Base-by-base conservation (phyloP, 2,329 filamentous ascomycete genomes). In the Aspergillus neoniger region DNA sequence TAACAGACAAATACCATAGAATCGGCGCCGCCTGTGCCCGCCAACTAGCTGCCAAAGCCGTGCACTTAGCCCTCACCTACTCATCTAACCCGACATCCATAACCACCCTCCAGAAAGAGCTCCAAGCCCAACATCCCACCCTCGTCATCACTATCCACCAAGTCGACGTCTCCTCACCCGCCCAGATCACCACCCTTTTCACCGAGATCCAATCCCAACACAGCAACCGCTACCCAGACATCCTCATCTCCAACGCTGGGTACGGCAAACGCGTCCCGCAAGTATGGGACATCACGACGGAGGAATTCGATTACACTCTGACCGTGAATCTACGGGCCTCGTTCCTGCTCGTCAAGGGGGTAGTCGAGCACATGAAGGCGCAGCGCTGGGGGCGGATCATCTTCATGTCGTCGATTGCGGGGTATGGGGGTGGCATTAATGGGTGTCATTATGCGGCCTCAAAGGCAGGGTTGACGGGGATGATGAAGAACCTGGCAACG, bases 181-280 rank as follows among this genome's bases (percentile, higher is more conserved):
- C 81, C 6, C 82, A 85, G 50, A 83, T 88, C 32, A 73, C 81
- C 44, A 69, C 72, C 4, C 79, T 89, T 65, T 87, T 86, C 59
- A 66, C 77, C 14, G 81, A 86, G 58, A 83, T 89, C 47, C 74
- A 80, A 36, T 4, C 32, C 51, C 68, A 74, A 0, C 69, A 82
- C 54, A 86, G 89, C 69, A 78, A 77, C 10, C 79, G 83, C 58
- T 78, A 79, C 2, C 85, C 86, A 0, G 85, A 89, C 67, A 88
- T 91, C 21, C 76, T 90, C 2, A 73, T 91, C 25, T 85, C 83
- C 9, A 91, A 91, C 67, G 88, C 88, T 1, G 88, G 87, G 0
- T 82, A 88, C 64, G 87, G 87, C 43, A 86, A 86, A 69, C 80
- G 86, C n/a, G 83, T 87, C 59, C 72, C 76, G 0, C 73, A 80